phyloP scores from a whole-genome alignment of 2,329 filamentous ascomycete genomes.

The Coniella lustricola region DNA sequence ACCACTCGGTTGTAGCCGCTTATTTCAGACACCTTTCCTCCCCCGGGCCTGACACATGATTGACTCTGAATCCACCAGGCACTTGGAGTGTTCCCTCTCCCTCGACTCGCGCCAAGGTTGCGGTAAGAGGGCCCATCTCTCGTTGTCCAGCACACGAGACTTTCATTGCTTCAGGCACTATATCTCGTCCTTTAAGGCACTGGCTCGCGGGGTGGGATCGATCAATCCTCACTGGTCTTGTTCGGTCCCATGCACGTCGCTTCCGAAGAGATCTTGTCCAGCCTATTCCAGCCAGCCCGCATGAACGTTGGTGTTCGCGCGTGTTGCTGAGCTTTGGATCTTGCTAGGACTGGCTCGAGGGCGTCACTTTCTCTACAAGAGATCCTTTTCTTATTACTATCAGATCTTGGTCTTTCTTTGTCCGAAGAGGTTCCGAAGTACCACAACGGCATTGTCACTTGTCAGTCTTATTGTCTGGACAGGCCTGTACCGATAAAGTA shows the following conservation, averaged over 20 bases:
- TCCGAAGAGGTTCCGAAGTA: too few species aligned
- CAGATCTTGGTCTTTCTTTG: too few species aligned
- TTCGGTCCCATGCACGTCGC: background rate
- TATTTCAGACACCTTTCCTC: constrained; percentile 3
- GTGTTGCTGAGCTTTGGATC: background rate
- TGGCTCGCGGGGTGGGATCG: background rate
- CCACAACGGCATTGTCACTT: too few species aligned
- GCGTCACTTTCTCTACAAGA: too few species aligned
- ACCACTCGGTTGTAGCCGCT: constrained; percentile 3
- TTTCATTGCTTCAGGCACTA: constrained; percentile 7
- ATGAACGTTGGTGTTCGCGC: background rate
- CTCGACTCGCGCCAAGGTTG: constrained; percentile 5
- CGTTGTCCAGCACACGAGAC: constrained; percentile 4
- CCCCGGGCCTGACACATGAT: constrained; percentile 7
- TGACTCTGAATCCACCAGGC: constrained; percentile 4
- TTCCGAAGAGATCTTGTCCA: background rate
- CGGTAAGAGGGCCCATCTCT: constrained; percentile 1
- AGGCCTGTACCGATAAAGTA: too few species aligned
- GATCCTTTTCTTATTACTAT: too few species aligned
- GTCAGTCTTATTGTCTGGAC: too few species aligned
- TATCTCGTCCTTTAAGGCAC: constrained; percentile 3
- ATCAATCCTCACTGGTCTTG: background rate
- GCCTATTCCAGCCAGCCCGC: background rate
- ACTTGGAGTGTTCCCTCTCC: background rate
- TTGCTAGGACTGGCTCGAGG: too few species aligned